These are phyloP conservation scores for Pichia sp. DNA, from an alignment of 1,139 yeast species.

Conservation along the genomic window DNA sequence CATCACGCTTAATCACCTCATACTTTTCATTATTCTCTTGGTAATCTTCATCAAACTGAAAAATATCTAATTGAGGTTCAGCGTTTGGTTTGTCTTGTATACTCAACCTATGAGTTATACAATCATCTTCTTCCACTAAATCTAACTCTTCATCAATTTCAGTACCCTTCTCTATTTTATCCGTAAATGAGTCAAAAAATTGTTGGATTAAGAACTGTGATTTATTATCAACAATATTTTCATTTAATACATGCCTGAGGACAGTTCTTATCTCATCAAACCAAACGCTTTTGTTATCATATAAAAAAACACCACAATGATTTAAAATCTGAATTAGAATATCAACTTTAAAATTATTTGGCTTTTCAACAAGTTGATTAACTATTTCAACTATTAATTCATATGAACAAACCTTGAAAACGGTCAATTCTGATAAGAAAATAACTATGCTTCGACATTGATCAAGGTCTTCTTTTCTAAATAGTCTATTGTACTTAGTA, in stretches of 20 bases:
- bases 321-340: conserved; percentile 40
- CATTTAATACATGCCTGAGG: conserved; percentile 54
- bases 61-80: conserved; percentile 44
- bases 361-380: conserved; percentile 47
- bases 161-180: conserved; percentile 34
- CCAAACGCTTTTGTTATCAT: conserved; percentile 38
- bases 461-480: conserved; percentile 40
- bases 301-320: conserved; percentile 39
- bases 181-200: conserved; percentile 46
- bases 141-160: conserved; percentile 42
- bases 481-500: conserved; percentile 53
- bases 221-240: conserved; percentile 39
- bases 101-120: conserved; percentile 50
- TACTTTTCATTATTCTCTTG: conserved; percentile 45
- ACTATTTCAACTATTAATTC: conserved; percentile 58
- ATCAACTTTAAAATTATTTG: conserved; percentile 48
- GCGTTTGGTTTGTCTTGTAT: conserved; percentile 47
- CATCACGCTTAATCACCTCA: conserved; percentile 33
- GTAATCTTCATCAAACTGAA: conserved; percentile 47
- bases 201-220: conserved; percentile 47
- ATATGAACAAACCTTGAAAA: conserved; percentile 60
- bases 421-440: conserved; percentile 59
- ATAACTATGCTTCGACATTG: conserved; percentile 38
- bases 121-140: conserved; percentile 61
- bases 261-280: conserved; percentile 53